Percentiles rank a stretch among this genome's conserved stretches.
phyloP scores from a whole-genome alignment of 768 basidiomycete genomes.

The Rhodosporidiobolus sp. region DNA sequence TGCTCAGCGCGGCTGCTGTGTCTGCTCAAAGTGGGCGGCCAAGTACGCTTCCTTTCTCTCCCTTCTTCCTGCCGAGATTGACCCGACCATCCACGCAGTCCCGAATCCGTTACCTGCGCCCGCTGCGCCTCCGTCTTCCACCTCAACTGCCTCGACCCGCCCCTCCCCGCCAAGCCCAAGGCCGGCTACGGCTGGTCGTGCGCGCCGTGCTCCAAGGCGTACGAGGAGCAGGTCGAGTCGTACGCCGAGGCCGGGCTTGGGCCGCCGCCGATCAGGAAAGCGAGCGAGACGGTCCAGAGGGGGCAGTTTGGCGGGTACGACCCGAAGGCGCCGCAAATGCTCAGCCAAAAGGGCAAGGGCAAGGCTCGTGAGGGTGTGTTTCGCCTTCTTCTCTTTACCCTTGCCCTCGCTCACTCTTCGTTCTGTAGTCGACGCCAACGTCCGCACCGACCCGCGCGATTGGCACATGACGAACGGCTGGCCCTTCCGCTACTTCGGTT shows the following conservation, averaged over 20 bases:
- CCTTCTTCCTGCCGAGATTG: no score
- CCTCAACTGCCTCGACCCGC: constrained; percentile 90
- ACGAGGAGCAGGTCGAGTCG: constrained; percentile 57
- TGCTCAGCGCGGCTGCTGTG: constrained; percentile 73
- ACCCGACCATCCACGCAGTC: constrained; percentile 19
- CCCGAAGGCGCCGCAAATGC: constrained; percentile 9
- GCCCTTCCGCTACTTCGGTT: constrained; percentile 84
- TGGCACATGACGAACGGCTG: constrained; percentile 77
- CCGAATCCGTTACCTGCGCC: constrained; percentile 83
- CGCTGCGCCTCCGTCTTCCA: constrained; percentile 91
- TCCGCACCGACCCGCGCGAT: constrained; percentile 25
- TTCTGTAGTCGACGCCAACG: background rate
- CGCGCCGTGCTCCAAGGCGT: constrained; percentile 80
- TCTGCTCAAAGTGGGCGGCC: constrained; percentile 84
- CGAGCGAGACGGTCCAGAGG: constrained; percentile 9
- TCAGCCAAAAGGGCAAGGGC: constrained; percentile 22
- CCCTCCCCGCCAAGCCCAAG: constrained; percentile 82
- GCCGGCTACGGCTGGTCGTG: constrained; percentile 98
- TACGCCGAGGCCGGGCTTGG: constrained; percentile 36
- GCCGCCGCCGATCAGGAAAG: constrained; percentile 23
- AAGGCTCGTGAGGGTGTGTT: constrained; percentile 29
- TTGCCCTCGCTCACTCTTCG: background rate
- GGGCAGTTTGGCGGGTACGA: background rate
- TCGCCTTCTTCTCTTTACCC: background rate
- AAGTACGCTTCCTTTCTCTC: constrained; percentile 57